Base-by-base conservation (phyloP, 2,329 filamentous ascomycete species). In the Fusarium napiforme region DNA sequence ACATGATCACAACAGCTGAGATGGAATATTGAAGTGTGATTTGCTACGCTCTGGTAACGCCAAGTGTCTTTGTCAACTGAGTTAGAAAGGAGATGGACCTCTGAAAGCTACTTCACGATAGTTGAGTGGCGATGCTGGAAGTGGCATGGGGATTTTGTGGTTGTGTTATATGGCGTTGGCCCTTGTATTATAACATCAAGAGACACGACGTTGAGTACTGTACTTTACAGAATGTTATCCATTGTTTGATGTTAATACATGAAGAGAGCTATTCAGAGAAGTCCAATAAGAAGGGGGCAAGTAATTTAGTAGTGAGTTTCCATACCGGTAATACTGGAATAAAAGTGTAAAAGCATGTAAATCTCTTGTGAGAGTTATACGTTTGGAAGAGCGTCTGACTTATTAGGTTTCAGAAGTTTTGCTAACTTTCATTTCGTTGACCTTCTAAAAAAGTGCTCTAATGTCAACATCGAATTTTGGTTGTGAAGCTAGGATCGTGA, bases 21-120 rank as follows among this genome's bases (percentile, higher is more conserved):
- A 36, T 8, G n/a, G 32, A 23, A 30, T 10, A 18, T 18, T 42
- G n/a, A 50, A 60, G 37, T 66, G 32, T 60, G 67, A 42, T 55
- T 49, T 58, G 40, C 56, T 60, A 55, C 40, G 52, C 69, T 37
- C 52, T 57, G 11, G 37, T 57, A 45, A 69, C 11, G 32, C 42
- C 40, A 18, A 46, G 39, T 53, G 49, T 64, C n/a, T 46, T 49
- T 32, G 28, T 42, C 46, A 47, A 60, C 47, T 32, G 19, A 32
- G 21, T 21, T 42, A 9, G 16, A 30, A 21, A 26, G 30, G 46
- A 34, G 45, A 18, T 7, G 18, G n/a, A 12, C 10, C n/a, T 32
- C 8, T 50, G 8, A 32, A 32, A 9, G 28, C 7, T 23, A 2
- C 12, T 21, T 47, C 45, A 21, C 10, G 9, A 47, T 47, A 30